Base-by-base conservation (phyloP, 441 rosid genomes). In the Gossypium aridum region DNA sequence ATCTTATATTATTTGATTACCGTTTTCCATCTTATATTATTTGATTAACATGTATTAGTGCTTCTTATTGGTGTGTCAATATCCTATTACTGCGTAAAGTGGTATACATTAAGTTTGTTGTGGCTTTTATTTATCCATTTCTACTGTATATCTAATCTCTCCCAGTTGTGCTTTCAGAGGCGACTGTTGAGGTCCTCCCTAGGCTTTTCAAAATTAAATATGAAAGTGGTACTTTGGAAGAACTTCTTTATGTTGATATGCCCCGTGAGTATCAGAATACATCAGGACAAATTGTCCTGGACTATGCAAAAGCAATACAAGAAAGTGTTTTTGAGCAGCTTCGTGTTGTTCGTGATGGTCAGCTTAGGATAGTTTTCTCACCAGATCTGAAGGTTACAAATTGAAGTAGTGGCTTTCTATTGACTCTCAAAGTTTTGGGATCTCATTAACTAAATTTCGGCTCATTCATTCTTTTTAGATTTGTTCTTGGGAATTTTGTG, bases 251-350 rank as follows among this genome's bases (percentile, higher is more conserved):
- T 71, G 92, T 96, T 63, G 99, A 96, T 82, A 96, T 96, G 99
- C 99, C 99, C 10, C 89, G 89, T 4, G 99, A 96, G 71, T 94
- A 91, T 72, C 97, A 89, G 63, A 96, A 96, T 76, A 80, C 97
- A 55, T 88, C 98, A 3, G 98, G 98, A 67, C 98, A 96, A 84
- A 93, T 96, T 77, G 97, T 96, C 20, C 79, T 96, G 85, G 99
- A 93, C 71, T 96, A 96, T 76, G 99, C 97, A 55, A 96, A 96
- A 88, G 97, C 99, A 28, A 93, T 92, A 76, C 98, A 96, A 80
- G 99, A 96, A 85, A 96, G 98, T 76, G 98, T 96, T 71, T 96
- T 96, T 83, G 98, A 96, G 86, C 97, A 92, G 76, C 98, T 96
- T 62, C 96, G 98, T 34, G 99, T 96, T 79, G 99, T 92, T 64